Conservation (phyloP, 129 eudicot genomes). For the Pseudognaphalium luteoalbum region DNA sequence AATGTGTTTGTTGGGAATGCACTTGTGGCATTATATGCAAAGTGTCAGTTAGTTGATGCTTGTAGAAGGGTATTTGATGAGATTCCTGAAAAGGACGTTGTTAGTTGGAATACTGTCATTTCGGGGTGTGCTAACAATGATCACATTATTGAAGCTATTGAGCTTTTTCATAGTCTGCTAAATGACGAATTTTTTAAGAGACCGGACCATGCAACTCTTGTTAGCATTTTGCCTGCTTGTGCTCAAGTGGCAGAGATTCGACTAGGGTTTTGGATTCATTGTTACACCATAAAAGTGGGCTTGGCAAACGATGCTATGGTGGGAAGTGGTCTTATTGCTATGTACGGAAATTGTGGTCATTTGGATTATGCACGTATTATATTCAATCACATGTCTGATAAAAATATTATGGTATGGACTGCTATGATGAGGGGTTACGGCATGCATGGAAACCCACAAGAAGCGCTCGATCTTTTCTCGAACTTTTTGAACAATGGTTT, state of each 20-base stretch:
- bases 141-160: constrained; percentile 36
- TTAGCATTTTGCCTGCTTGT: constrained; percentile 54
- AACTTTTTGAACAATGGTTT: constrained; percentile 34
- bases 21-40: constrained; percentile 46
- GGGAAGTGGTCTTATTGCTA: constrained; percentile 49
- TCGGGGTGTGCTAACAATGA: constrained; percentile 37
- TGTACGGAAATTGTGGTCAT: constrained; percentile 52
- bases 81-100: constrained; percentile 39
- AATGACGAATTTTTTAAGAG: neutral
- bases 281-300: constrained; percentile 35
- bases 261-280: constrained; percentile 51
- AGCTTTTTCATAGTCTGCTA: constrained; percentile 36
- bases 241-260: constrained; percentile 47
- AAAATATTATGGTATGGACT: constrained; percentile 46
- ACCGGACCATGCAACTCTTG: constrained; percentile 49
- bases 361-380: constrained; percentile 36
- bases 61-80: constrained; percentile 44
- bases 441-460: constrained; percentile 45
- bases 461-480: constrained; percentile 43
- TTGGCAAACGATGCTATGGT: constrained; percentile 36
- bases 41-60: constrained; percentile 28
- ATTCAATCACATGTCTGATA: constrained; percentile 34
- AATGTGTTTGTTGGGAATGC: constrained; percentile 47
- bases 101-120: constrained; percentile 53
- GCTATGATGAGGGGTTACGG: constrained; percentile 54